phyloP scores from a whole-genome alignment of 2,329 filamentous ascomycete genomes.

The Huntiella bhutanensis region DNA sequence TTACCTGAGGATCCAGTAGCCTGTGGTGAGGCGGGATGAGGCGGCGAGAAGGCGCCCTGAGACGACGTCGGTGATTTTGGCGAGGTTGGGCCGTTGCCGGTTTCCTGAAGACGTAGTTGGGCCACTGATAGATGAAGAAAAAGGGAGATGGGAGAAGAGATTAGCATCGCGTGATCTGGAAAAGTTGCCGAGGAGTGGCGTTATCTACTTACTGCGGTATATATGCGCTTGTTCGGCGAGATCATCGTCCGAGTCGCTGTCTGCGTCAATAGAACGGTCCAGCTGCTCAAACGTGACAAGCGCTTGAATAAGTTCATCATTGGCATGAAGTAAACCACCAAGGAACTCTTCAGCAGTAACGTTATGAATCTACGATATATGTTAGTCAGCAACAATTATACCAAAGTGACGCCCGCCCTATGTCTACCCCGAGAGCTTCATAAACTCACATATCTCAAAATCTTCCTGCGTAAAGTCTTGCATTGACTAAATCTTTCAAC shows the following conservation, averaged over 20 bases:
- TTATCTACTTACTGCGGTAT: conserved; percentile 33
- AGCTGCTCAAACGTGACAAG: conserved; percentile 90
- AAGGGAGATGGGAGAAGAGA: conserved; percentile 11
- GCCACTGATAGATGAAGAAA: conserved; percentile 23
- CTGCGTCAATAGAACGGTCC: conserved; percentile 64
- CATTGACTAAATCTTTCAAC: conserved; percentile 66
- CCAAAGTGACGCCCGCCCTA: not conserved
- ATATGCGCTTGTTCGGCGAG: conserved; percentile 46
- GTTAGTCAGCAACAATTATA: not conserved
- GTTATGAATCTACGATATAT: conserved; percentile 52
- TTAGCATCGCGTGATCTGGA: not conserved
- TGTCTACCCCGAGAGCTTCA: not conserved
- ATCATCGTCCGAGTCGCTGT: conserved; percentile 52
- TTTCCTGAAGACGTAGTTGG: conserved; percentile 30
- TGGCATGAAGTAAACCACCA: conserved; percentile 76
- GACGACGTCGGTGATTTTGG: conserved; percentile 24
- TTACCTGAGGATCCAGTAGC: conserved; percentile 17
- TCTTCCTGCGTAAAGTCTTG: conserved; percentile 66
- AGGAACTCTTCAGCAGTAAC: conserved; percentile 86
- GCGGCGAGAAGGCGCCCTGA: conserved; percentile 22
- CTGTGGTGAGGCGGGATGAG: conserved; percentile 20
- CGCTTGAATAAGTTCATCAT: conserved; percentile 85
- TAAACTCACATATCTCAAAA: conserved; percentile 55
- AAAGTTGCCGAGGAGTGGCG: not conserved
- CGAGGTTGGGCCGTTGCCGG: conserved; percentile 21